These are phyloP conservation scores for Garcia nutans DNA, from an alignment of 345 rosid species.

Conservation along the genomic window DNA sequence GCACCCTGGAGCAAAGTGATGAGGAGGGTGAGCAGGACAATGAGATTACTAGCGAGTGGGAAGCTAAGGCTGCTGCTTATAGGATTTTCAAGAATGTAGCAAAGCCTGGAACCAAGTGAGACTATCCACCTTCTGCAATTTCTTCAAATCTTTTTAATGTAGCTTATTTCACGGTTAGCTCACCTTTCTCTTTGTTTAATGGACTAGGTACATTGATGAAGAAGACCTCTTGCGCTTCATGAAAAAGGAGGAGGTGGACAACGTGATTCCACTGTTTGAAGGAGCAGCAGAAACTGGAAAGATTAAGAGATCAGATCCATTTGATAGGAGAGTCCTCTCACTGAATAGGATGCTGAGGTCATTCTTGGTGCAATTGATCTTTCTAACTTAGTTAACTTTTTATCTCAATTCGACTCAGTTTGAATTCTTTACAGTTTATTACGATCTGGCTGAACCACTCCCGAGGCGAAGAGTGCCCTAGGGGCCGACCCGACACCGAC, in stretches of 20 bases:
- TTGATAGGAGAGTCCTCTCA: too few relatives aligned
- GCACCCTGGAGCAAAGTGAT: conserved; percentile 37
- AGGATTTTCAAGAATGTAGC: conserved; percentile 61
- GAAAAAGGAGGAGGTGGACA: conserved; percentile 54
- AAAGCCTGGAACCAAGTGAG: conserved; percentile 54
- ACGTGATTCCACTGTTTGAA: conserved; percentile 49
- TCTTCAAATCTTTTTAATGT: conserved; percentile 2
- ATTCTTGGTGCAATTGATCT: too few relatives aligned
- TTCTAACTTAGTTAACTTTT: too few relatives aligned
- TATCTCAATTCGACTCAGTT: too few relatives aligned
- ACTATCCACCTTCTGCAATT: conserved; percentile 1
- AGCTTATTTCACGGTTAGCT: not conserved
- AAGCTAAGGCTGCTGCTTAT: conserved; percentile 66
- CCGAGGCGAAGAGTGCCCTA: too few relatives aligned
- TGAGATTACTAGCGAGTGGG: conserved; percentile 68
- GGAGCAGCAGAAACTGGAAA: conserved; percentile 53
- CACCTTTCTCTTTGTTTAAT: conserved; percentile 9
- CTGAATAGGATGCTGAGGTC: too few relatives aligned
- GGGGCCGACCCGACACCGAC: too few relatives aligned
- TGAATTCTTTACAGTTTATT: too few relatives aligned
- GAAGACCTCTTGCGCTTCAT: conserved; percentile 65
- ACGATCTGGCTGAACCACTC: too few relatives aligned
- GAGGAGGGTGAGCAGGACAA: conserved; percentile 43
- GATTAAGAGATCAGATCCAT: conserved; percentile 57
- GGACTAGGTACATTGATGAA: conserved; percentile 56